Conservation (phyloP, 345 rosid genomes). For the Melaleuca alternifolia region DNA sequence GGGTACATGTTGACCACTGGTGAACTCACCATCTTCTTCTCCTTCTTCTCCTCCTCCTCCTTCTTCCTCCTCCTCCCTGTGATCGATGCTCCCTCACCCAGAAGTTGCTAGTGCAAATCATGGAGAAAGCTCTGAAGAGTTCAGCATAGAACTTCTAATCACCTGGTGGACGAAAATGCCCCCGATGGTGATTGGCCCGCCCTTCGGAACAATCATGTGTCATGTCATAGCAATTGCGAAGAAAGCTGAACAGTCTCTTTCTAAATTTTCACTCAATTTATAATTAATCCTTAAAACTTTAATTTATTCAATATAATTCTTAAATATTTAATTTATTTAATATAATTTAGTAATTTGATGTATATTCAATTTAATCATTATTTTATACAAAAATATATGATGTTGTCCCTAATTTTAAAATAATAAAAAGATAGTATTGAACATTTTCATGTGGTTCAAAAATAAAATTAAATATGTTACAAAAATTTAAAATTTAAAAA, state of each 20-base stretch:
- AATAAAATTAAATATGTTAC: too few species aligned
- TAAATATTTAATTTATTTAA: too few species aligned
- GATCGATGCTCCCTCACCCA: background rate
- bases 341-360: too few species aligned
- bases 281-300: too few species aligned
- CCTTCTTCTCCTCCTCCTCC: background rate
- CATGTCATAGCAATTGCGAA: background rate
- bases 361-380: too few species aligned
- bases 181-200: background rate
- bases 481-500: too few species aligned
- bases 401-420: too few species aligned
- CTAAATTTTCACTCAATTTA: too few species aligned
- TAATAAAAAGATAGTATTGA: too few species aligned
- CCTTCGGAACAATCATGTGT: background rate
- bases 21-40: slow-evolving; percentile 47
- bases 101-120: background rate
- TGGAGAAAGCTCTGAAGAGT: background rate
- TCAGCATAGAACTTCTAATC: background rate
- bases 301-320: too few species aligned
- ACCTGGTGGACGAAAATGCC: background rate
- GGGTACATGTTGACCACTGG: slow-evolving; percentile 89
- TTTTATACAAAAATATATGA: too few species aligned
- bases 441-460: too few species aligned
- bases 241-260: background rate
- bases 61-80: background rate